Percentiles rank a stretch among this genome's conserved stretches.
Evolutionary conservation across 2,329 filamentous ascomycete species (phyloP).

Genomic region (Exophiala oligosperma): DNA sequence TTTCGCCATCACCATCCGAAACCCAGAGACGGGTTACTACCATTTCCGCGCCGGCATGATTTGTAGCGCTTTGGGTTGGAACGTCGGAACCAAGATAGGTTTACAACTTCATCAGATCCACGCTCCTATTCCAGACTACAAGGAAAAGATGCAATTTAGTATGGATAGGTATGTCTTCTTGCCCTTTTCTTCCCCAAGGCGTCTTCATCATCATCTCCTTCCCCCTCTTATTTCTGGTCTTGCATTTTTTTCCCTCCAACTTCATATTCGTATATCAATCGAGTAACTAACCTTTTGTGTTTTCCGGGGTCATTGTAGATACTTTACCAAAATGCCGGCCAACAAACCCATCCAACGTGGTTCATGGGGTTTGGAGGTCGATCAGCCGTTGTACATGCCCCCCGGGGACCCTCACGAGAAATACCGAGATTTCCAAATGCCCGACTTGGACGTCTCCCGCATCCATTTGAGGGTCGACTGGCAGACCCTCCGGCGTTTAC

Average conservation of each 20-base stretch:
- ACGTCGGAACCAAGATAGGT: conserved; percentile 71
- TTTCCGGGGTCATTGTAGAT: conserved; percentile 49
- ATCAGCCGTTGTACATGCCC: conserved; percentile 72
- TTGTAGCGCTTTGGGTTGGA: conserved; percentile 81
- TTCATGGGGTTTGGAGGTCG: conserved; percentile 80
- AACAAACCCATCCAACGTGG: conserved; percentile 77
- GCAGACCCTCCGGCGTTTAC: conserved; percentile 80
- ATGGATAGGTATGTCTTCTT: conserved; percentile 68
- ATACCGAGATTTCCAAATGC: conserved; percentile 59
- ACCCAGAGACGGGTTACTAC: conserved; percentile 71
- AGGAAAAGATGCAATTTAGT: conserved; percentile 82
- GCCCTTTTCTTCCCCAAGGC: too few species aligned
- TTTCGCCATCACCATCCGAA: conserved; percentile 73
- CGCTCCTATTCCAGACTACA: conserved; percentile 74
- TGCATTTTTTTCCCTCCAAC: too few species aligned
- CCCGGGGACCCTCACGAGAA: conserved; percentile 65
- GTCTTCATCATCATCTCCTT: too few species aligned
- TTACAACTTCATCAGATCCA: conserved; percentile 71
- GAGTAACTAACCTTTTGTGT: too few species aligned
- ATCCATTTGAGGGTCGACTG: conserved; percentile 77
- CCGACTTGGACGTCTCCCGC: conserved; percentile 57
- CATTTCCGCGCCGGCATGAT: conserved; percentile 73
- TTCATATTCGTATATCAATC: too few species aligned
- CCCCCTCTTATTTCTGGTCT: too few species aligned
- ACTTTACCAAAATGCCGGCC: conserved; percentile 74